These are phyloP conservation scores for Sporothrix schenckii DNA, from an alignment of 2,329 filamentous ascomycete species.

Conservation along the genomic window DNA sequence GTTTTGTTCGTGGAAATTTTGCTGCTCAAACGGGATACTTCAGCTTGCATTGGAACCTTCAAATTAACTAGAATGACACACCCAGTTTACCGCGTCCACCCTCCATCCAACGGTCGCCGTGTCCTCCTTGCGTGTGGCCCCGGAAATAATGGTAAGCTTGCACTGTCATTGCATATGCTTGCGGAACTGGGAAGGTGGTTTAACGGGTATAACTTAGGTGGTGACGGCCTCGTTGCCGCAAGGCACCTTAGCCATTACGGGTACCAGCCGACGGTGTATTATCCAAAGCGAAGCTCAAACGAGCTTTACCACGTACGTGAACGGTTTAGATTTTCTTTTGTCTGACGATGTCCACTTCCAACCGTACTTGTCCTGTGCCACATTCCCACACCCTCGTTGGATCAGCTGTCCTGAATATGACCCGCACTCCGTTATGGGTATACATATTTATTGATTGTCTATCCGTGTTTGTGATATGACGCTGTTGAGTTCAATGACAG, in stretches of 20 bases:
- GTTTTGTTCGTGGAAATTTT: not conserved
- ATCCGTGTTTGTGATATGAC: too few species aligned
- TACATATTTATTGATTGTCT: too few species aligned
- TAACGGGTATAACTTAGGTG: conserved; percentile 58
- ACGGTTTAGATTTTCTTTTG: conserved; percentile 23
- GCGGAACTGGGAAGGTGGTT: too few species aligned
- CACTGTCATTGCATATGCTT: not conserved
- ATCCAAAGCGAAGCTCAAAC: conserved; percentile 88
- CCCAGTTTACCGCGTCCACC: conserved; percentile 83
- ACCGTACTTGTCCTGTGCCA: not conserved
- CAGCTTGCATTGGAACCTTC: too few species aligned
- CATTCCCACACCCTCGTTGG: not conserved
- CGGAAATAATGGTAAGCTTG: conserved; percentile 64
- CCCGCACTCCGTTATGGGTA: too few species aligned
- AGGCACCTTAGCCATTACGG: conserved; percentile 91
- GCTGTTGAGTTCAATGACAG: too few species aligned
- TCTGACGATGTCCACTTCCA: not conserved
- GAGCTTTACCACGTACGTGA: conserved; percentile 76
- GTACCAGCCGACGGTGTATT: conserved; percentile 86
- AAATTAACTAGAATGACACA: not conserved
- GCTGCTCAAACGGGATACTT: not conserved
- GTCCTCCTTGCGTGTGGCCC: conserved; percentile 92
- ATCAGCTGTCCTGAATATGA: too few species aligned
- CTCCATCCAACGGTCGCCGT: conserved; percentile 68
- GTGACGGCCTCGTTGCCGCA: conserved; percentile 91